Conservation (phyloP, 2,329 filamentous ascomycete genomes). For the Myriosclerotinia scirpicola region DNA sequence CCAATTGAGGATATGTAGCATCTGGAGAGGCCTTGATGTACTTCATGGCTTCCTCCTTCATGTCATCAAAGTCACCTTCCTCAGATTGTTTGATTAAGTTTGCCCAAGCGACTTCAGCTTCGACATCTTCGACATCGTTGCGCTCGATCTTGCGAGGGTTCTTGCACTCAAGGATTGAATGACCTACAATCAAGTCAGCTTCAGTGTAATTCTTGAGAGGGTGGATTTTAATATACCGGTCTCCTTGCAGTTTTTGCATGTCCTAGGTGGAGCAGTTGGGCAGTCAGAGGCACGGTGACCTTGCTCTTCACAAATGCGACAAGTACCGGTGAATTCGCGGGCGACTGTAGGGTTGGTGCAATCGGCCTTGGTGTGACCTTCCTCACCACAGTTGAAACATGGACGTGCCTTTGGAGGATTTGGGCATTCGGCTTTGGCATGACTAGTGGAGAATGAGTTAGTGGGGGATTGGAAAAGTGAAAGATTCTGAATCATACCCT, state of each 20-base stretch:
- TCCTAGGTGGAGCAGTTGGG: constrained; percentile 54
- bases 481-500: constrained; percentile 47
- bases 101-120: constrained; percentile 58
- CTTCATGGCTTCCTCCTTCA: constrained; percentile 58
- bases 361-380: constrained; percentile 64
- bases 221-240: constrained; percentile 49
- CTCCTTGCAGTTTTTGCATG: constrained; percentile 62
- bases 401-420: constrained; percentile 32
- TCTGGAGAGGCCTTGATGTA: constrained; percentile 62
- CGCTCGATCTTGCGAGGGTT: constrained; percentile 60
- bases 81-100: constrained; percentile 53
- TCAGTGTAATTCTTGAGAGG: constrained; percentile 1
- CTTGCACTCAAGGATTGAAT: constrained; percentile 56
- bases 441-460: constrained; percentile 21
- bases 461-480: not conserved
- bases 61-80: constrained; percentile 60
- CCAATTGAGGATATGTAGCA: constrained; percentile 59
- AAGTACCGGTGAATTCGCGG: constrained; percentile 54
- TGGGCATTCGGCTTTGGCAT: constrained; percentile 32
- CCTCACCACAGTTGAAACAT: constrained; percentile 58
- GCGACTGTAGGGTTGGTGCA: constrained; percentile 56
- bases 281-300: constrained; percentile 63
- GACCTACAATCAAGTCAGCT: constrained; percentile 46
- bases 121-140: constrained; percentile 49
- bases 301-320: constrained; percentile 55